Conservation (phyloP, 192 early-diverging fungal genomes). For the Coemansia sp. region DNA sequence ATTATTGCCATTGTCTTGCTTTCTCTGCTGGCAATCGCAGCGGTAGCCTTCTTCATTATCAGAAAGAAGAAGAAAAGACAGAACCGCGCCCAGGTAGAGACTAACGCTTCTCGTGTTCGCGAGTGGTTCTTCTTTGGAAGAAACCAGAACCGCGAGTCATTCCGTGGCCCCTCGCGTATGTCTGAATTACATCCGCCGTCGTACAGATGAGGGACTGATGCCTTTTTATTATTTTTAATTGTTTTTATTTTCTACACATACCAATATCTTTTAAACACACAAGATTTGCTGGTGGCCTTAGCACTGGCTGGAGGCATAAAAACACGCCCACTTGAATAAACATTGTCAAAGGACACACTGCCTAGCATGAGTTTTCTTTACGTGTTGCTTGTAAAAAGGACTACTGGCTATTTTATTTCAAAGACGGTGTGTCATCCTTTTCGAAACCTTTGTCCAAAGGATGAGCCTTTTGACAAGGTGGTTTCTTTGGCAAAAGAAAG, state of each 20-base stretch:
- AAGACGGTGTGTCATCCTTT: not conserved
- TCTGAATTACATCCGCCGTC: not conserved
- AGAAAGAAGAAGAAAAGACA: not conserved
- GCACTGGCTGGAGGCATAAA: not conserved
- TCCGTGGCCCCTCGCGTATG: not conserved
- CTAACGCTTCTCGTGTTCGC: not conserved
- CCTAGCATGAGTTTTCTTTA: not conserved
- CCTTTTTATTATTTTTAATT: not conserved
- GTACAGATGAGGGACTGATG: not conserved
- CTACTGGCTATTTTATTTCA: not conserved
- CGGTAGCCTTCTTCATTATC: not conserved
- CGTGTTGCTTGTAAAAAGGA: not conserved
- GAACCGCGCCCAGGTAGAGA: not conserved
- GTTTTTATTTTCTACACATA: not conserved
- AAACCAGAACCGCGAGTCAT: not conserved
- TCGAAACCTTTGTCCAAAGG: not conserved
- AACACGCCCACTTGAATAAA: not conserved
- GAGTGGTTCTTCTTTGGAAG: slow-evolving; percentile 1
- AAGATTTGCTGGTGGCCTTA: not conserved
- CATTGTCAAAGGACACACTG: not conserved
- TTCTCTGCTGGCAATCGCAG: not conserved
- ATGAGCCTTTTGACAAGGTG: not conserved
- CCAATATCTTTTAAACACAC: not conserved
- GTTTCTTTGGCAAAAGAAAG: not conserved
- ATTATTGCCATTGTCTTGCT: not conserved